Evolutionary conservation across 2,329 filamentous ascomycete species (phyloP).

Genomic region (Fusarium sterilihyphosum): DNA sequence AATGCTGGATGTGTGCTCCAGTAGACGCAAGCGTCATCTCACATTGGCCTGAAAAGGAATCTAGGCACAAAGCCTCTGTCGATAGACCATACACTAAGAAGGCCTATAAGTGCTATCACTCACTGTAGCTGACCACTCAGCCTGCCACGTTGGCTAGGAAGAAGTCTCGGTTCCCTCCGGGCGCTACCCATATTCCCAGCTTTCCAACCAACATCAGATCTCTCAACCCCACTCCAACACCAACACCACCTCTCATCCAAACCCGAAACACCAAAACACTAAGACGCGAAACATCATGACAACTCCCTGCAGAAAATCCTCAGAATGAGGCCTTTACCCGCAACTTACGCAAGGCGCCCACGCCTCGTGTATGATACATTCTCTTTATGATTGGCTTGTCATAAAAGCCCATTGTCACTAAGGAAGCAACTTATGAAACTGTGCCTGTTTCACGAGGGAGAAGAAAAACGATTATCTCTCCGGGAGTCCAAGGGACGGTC

Average conservation of each 20-base stretch:
- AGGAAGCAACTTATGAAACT: slow-evolving; percentile 35
- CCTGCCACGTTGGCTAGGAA: slow-evolving; percentile 29
- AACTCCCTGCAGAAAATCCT: slow-evolving; percentile 10
- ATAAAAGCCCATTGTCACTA: not conserved
- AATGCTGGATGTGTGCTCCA: not conserved
- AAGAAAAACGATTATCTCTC: slow-evolving; percentile 12
- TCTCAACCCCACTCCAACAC: slow-evolving; percentile 13
- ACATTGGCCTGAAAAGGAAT: slow-evolving; percentile 12
- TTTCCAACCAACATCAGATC: slow-evolving; percentile 11
- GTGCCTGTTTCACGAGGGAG: slow-evolving; percentile 35
- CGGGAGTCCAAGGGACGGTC: not conserved
- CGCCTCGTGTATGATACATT: slow-evolving; percentile 1
- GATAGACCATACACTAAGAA: slow-evolving; percentile 16
- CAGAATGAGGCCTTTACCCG: slow-evolving; percentile 2
- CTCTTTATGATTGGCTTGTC: slow-evolving; percentile 24
- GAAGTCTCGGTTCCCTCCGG: slow-evolving; percentile 36
- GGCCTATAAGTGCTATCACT: slow-evolving; percentile 9
- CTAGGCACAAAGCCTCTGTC: not conserved
- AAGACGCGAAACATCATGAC: slow-evolving; percentile 36
- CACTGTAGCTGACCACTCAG: slow-evolving; percentile 12
- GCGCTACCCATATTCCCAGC: slow-evolving; percentile 27
- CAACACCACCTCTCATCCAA: slow-evolving; percentile 11
- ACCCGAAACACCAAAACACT: slow-evolving; percentile 32
- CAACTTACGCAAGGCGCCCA: slow-evolving; percentile 14
- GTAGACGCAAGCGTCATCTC: slow-evolving; percentile 12